Conservation (phyloP, 345 rosid genomes). For the Salix caprea region DNA sequence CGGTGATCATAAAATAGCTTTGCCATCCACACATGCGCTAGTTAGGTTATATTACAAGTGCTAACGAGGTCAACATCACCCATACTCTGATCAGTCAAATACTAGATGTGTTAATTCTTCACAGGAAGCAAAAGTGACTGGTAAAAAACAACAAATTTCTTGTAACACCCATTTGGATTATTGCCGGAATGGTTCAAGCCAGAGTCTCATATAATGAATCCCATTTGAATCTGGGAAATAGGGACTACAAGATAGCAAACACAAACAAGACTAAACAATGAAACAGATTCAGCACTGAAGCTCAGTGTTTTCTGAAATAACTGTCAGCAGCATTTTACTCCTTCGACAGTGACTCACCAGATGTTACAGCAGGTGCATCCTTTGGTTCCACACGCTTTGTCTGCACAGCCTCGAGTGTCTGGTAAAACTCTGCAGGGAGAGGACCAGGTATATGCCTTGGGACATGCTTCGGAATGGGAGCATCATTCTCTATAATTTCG, state of each 20-base stretch:
- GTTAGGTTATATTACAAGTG: neutral
- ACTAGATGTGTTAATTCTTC: neutral
- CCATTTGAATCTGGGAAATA: constrained; percentile 32
- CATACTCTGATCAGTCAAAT: neutral
- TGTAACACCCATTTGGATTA: constrained; percentile 27
- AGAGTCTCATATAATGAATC: constrained; percentile 20
- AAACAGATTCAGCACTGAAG: constrained; percentile 18
- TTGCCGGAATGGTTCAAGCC: constrained; percentile 27
- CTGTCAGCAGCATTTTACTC: constrained; percentile 28
- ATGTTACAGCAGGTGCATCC: constrained; percentile 44
- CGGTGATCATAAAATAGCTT: no score
- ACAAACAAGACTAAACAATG: constrained; percentile 11
- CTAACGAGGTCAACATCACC: neutral
- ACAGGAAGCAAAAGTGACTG: constrained; percentile 1
- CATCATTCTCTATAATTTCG: constrained; percentile 86
- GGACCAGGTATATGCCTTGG: constrained; percentile 96
- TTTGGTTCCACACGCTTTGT: constrained; percentile 15
- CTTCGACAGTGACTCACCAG: constrained; percentile 46
- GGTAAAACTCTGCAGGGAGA: constrained; percentile 84
- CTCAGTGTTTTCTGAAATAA: constrained; percentile 5
- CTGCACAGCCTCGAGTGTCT: constrained; percentile 56
- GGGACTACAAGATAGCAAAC: constrained; percentile 28
- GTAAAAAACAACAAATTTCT: constrained; percentile 9
- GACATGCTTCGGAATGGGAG: constrained; percentile 88
- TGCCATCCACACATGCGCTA: no score